phyloP scores from a whole-genome alignment of 805 yeast genomes.

The Saccharomycopsis fodiens region DNA sequence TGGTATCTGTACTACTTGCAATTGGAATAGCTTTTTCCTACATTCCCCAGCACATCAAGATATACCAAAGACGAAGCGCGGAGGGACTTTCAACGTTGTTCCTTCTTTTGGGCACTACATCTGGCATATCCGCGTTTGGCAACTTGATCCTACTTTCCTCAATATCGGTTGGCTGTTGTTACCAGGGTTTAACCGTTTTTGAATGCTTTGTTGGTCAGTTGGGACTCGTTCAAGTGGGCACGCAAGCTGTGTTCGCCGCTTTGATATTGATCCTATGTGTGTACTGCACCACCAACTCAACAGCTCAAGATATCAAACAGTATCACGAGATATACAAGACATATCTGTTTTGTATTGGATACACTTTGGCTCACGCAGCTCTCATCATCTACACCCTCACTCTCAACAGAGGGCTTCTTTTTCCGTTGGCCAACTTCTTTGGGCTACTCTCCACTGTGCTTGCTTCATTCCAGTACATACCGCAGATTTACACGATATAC shows the following conservation, averaged over 20 bases:
- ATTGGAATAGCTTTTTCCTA: slow-evolving; percentile 65
- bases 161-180: slow-evolving; percentile 58
- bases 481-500: slow-evolving; percentile 70
- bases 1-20: slow-evolving; percentile 46
- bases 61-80: slow-evolving; percentile 50
- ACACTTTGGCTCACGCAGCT: slow-evolving; percentile 28
- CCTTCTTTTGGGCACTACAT: slow-evolving; percentile 59
- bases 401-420: slow-evolving; percentile 21
- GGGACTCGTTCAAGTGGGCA: slow-evolving; percentile 58
- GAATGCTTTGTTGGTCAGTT: slow-evolving; percentile 62
- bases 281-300: slow-evolving; percentile 36
- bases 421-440: slow-evolving; percentile 44
- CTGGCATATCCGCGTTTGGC: slow-evolving; percentile 59
- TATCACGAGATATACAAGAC: slow-evolving; percentile 34
- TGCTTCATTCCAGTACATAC: slow-evolving; percentile 67
- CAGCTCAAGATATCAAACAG: slow-evolving; percentile 40
- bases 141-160: slow-evolving; percentile 58
- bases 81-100: slow-evolving; percentile 75
- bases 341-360: slow-evolving; percentile 35
- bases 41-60: slow-evolving; percentile 64
- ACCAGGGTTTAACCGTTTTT: slow-evolving; percentile 33
- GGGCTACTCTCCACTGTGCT: slow-evolving; percentile 60
- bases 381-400: slow-evolving; percentile 29
- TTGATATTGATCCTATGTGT: slow-evolving; percentile 51
- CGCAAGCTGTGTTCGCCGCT: slow-evolving; percentile 54